A percentile compares a stretch with the other conserved stretches of the same genome.
Evolutionary conservation across 495 filamentous ascomycete genomes (phyloP).

Genomic region (Astrothelium macrocarpum): DNA sequence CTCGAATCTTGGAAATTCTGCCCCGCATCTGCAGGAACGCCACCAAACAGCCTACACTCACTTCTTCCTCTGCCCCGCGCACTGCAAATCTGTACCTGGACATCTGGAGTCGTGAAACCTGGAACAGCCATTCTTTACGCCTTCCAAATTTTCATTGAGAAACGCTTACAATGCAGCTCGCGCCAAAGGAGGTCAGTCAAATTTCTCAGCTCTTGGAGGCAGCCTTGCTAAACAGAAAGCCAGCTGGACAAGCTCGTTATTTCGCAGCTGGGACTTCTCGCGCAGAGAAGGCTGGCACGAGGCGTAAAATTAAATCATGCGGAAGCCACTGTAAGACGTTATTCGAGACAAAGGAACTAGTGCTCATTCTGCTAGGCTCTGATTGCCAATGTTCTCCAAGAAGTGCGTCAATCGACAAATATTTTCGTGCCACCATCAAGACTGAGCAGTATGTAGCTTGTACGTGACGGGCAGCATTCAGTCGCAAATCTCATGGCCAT

Average conservation of each 20-base stretch:
- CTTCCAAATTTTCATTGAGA: background rate
- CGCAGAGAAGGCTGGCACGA: conserved; percentile 79
- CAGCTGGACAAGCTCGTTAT: conserved; percentile 95
- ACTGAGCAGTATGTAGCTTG: conserved; percentile 44
- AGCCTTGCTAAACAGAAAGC: background rate
- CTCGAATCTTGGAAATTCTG: background rate
- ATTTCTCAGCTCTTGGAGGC: background rate
- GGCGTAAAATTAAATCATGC: conserved; percentile 85
- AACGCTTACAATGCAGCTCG: conserved; percentile 59
- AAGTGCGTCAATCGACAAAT: conserved; percentile 40
- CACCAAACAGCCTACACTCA: background rate
- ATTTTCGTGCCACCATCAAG: background rate
- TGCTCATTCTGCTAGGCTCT: conserved; percentile 52
- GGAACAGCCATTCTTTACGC: background rate
- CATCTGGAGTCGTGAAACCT: background rate
- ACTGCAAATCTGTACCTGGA: background rate
- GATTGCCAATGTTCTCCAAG: conserved; percentile 84
- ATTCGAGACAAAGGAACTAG: background rate
- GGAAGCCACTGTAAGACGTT: conserved; percentile 64
- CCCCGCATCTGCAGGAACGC: background rate
- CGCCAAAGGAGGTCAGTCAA: conserved; percentile 69
- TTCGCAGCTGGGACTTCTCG: conserved; percentile 79
- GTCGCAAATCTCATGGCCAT: conserved; percentile 90
- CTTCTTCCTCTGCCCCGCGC: background rate
- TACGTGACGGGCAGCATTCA: conserved; percentile 89